A percentile compares a stretch with the other conserved stretches of the same genome.
Conservation (phyloP, 345 rosid species). For the Linum trigynum region DNA sequence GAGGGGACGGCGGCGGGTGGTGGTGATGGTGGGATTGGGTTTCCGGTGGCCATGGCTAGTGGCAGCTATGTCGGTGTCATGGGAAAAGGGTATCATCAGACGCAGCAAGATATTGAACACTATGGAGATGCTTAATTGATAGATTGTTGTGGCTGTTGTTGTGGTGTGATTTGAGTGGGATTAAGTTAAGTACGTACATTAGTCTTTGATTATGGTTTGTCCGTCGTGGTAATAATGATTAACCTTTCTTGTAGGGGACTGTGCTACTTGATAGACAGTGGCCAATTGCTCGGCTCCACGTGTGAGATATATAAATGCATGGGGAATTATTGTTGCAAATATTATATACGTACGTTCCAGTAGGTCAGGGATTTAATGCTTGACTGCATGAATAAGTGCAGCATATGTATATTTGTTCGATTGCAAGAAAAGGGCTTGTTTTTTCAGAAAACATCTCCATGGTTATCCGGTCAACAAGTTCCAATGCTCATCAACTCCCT, state of each 20-base stretch:
- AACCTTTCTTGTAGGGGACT: conserved; percentile 1
- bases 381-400: background rate
- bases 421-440: too few species aligned
- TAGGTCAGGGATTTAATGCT: background rate
- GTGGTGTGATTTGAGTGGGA: background rate
- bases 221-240: conserved; percentile 5
- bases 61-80: conserved; percentile 19
- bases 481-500: too few species aligned
- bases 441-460: too few species aligned
- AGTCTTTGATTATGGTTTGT: background rate
- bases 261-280: too few species aligned
- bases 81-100: conserved; percentile 14
- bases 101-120: conserved; percentile 10
- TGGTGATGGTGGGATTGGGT: conserved; percentile 20
- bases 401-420: too few species aligned
- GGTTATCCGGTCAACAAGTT: too few species aligned
- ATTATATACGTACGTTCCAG: too few species aligned
- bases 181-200: conserved; percentile 7
- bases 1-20: too few species aligned
- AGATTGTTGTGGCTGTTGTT: conserved; percentile 2
- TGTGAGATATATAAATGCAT: too few species aligned
- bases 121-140: conserved; percentile 20
- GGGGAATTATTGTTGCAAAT: too few species aligned
- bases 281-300: too few species aligned
- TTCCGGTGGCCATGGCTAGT: conserved; percentile 29